phyloP scores from a whole-genome alignment of 2,329 filamentous ascomycete species.

The Fusarium haematococcum region DNA sequence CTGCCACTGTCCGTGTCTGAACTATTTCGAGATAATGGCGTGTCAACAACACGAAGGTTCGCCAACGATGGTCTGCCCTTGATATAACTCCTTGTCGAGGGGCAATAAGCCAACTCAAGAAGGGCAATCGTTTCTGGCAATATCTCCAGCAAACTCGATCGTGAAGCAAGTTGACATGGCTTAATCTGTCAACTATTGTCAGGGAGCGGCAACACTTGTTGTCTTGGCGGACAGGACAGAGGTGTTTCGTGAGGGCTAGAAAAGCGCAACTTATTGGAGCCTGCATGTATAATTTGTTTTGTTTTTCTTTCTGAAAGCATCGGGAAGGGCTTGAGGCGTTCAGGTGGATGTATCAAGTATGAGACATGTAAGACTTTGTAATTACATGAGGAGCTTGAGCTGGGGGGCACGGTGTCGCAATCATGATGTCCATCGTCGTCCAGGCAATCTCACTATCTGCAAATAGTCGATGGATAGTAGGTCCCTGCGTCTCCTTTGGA shows the following conservation, averaged over 20 bases:
- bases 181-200: conserved; percentile 12
- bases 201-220: conserved; percentile 28
- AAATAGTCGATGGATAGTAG: conserved; percentile 31
- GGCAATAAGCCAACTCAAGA: not conserved
- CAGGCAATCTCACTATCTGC: conserved; percentile 19
- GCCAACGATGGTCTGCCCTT: not conserved
- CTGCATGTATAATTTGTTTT: conserved; percentile 15
- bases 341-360: conserved; percentile 28
- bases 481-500: conserved; percentile 19
- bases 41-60: not conserved
- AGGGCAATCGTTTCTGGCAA: not conserved
- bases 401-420: conserved; percentile 13
- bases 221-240: conserved; percentile 1
- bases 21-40: conserved; percentile 8
- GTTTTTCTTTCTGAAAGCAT: conserved; percentile 19
- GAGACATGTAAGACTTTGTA: conserved; percentile 25
- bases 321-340: conserved; percentile 34
- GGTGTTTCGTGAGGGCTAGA: conserved; percentile 13
- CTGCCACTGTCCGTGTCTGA: conserved; percentile 6
- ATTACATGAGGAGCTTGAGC: conserved; percentile 13
- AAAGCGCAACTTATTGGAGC: conserved; percentile 20
- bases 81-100: not conserved
- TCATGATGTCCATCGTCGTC: not conserved
- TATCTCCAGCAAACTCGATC: not conserved
- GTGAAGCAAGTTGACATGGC: conserved; percentile 1